These are phyloP conservation scores for Colletotrichum sojae DNA, from an alignment of 2,329 filamentous ascomycete species.

Conservation along the genomic window DNA sequence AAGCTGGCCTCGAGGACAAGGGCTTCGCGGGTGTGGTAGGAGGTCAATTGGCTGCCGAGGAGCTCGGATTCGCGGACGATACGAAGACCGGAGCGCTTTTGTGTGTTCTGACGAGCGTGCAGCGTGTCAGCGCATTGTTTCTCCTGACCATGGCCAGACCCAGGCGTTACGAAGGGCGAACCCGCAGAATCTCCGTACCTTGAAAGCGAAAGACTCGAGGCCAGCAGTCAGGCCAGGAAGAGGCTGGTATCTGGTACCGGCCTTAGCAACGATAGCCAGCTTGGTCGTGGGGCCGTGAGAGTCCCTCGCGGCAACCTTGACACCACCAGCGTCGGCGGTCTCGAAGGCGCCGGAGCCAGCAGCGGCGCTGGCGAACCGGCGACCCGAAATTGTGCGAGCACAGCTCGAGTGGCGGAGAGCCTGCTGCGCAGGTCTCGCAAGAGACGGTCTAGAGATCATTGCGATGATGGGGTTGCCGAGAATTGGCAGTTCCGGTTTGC, in stretches of 20 bases:
- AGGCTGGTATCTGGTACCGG: constrained; percentile 92
- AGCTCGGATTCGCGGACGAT: constrained; percentile 97
- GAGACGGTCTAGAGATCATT: constrained; percentile 75
- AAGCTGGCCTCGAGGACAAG: constrained; percentile 95
- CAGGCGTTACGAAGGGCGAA: constrained; percentile 5
- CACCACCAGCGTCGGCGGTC: constrained; percentile 84
- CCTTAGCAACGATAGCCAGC: constrained; percentile 92
- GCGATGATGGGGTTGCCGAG: constrained; percentile 70
- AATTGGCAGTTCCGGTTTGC: constrained; percentile 59
- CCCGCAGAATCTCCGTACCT: constrained; percentile 69
- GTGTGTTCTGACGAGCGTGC: constrained; percentile 77
- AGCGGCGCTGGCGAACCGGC: constrained; percentile 72
- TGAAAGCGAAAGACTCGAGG: constrained; percentile 96
- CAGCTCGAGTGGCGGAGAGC: constrained; percentile 70
- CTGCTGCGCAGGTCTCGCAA: constrained; percentile 71
- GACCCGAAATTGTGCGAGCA: constrained; percentile 65
- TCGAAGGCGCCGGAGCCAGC: constrained; percentile 85
- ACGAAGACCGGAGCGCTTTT: constrained; percentile 88
- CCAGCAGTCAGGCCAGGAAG: constrained; percentile 91
- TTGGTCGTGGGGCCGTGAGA: constrained; percentile 90
- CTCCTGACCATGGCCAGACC: neutral
- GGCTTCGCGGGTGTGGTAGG: constrained; percentile 94
- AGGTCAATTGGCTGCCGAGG: constrained; percentile 88
- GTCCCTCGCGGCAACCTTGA: constrained; percentile 95
- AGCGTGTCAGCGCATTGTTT: constrained; percentile 33